Evolutionary conservation across 305 asterid genomes (phyloP), one percentile per base, ranked within the genome.

Genomic region (Vinca major): DNA sequence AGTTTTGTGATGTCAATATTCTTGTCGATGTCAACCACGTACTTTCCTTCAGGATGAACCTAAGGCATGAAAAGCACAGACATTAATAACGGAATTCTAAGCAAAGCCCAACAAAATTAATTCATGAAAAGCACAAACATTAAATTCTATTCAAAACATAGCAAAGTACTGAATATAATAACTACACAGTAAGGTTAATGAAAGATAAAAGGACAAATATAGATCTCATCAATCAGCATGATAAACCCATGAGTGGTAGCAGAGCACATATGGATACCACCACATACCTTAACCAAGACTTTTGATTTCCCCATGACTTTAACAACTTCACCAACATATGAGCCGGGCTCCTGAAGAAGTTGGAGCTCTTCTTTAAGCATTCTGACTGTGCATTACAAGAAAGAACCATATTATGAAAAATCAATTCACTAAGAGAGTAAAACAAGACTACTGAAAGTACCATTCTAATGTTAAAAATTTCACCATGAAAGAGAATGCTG

Each of bases 251-350:
- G 13, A 20, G 19, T 19, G 3, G 7, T 55, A 20, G 61, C 39
- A 55, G 61, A 17, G 16, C 8, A 3, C 33, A 21, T 20, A 55
- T 9, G 7, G 7, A 21, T 9, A 17, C 8, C 69, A 72, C 94
- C 69, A 72, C 94, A 71, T 49, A 89, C 95, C 88, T 89, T 89
- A 45, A 89, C 96, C 56, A 89, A 86, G 68, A 89, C 95, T 81
- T 88, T 87, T 6, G 92, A 87, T 66, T 89, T 89, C 71, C 95
- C 96, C 96, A 89, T 88, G 45, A 89, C 92, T 82, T 89, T 89
- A 73, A 88, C 91, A 80, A 89, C 95, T 81, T 89, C 96, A 10
- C 93, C 95, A 58, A 89, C 96, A 77, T 85, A 88, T 7, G 95
- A 89, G 53, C 93, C 95, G 55, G 96, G 93, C 80, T 88, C 95